phyloP scores from a whole-genome alignment of 2,329 filamentous ascomycete genomes.

The Exophiala lecanii-corni region DNA sequence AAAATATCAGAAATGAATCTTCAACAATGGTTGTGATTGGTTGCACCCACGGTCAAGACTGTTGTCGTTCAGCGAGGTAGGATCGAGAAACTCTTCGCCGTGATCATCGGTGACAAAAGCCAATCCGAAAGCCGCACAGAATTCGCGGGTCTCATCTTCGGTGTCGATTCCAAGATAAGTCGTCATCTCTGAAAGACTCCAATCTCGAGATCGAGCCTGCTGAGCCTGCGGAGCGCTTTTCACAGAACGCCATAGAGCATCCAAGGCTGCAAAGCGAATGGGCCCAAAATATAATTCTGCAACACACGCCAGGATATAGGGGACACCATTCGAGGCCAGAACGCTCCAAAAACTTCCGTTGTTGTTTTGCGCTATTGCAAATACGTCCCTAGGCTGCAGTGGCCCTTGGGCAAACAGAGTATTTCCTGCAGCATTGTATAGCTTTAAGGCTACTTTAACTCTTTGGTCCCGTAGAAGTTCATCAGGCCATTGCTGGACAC shows the following conservation, averaged over 20 bases:
- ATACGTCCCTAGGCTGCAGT: conserved; percentile 45
- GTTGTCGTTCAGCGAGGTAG: conserved; percentile 39
- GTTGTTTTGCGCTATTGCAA: conserved; percentile 54
- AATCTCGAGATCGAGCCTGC: conserved; percentile 49
- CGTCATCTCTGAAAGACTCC: conserved; percentile 51
- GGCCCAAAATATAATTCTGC: conserved; percentile 60
- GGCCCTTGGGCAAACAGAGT: conserved; percentile 49
- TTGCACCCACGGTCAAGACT: conserved; percentile 43
- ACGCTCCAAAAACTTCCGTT: conserved; percentile 55
- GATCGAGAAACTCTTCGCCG: conserved; percentile 49
- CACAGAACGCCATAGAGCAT: conserved; percentile 51
- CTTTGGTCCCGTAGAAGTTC: conserved; percentile 48
- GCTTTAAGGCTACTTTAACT: conserved; percentile 53
- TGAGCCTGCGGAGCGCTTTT: conserved; percentile 46
- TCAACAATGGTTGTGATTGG: conserved; percentile 22
- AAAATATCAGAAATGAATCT: conserved; percentile 26
- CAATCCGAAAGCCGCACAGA: conserved; percentile 52
- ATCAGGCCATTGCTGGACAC: conserved; percentile 52
- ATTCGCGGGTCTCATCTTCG: conserved; percentile 49
- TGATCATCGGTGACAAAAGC: conserved; percentile 43
- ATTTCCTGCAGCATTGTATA: conserved; percentile 54
- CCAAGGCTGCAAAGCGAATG: conserved; percentile 53
- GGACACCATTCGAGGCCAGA: conserved; percentile 50
- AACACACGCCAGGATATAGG: conserved; percentile 61
- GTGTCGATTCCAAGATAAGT: conserved; percentile 53